These are phyloP conservation scores for Diddensiella caesifluorescens DNA, from an alignment of 805 yeast species.

Conservation along the genomic window DNA sequence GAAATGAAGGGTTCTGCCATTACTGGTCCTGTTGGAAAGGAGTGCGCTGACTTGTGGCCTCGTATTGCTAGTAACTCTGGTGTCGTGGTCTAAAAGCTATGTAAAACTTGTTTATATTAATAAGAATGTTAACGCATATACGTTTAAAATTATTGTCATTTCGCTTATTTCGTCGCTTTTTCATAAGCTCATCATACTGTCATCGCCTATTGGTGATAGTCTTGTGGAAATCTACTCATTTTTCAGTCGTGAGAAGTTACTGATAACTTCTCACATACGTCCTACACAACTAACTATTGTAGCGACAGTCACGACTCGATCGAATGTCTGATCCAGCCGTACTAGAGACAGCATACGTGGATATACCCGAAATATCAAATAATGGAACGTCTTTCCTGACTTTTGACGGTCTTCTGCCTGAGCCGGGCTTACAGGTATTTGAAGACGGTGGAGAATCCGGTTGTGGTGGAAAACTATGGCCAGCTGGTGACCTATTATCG, in stretches of 20 bases:
- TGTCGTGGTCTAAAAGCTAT: slow-evolving; percentile 87
- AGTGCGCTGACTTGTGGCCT: slow-evolving; percentile 99
- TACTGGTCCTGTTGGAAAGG: slow-evolving; percentile 99
- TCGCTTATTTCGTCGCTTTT: too few relatives aligned
- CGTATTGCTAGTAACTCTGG: slow-evolving; percentile 99
- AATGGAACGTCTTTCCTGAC: slow-evolving; percentile 37
- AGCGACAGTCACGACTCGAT: too few relatives aligned
- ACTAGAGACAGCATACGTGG: too few relatives aligned
- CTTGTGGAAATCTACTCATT: too few relatives aligned
- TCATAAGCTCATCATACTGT: too few relatives aligned
- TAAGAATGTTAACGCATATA: neutral
- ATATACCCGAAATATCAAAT: slow-evolving; percentile 33
- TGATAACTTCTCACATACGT: too few relatives aligned
- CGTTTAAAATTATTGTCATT: neutral
- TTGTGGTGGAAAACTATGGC: slow-evolving; percentile 62
- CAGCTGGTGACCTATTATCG: slow-evolving; percentile 52
- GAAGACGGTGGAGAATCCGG: slow-evolving; percentile 58
- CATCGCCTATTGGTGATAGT: too few relatives aligned
- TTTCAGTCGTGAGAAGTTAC: too few relatives aligned
- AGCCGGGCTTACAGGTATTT: slow-evolving; percentile 37
- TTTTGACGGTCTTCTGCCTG: slow-evolving; percentile 36
- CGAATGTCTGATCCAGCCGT: too few relatives aligned
- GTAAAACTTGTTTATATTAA: slow-evolving; percentile 3
- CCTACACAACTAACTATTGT: too few relatives aligned
- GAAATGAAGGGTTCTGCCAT: slow-evolving; percentile 99